A percentile compares a stretch with the other conserved stretches of the same genome.
These are phyloP conservation scores for Leucocoprinus sp. DNA, from an alignment of 768 basidiomycete genomes.

Conservation along the genomic window DNA sequence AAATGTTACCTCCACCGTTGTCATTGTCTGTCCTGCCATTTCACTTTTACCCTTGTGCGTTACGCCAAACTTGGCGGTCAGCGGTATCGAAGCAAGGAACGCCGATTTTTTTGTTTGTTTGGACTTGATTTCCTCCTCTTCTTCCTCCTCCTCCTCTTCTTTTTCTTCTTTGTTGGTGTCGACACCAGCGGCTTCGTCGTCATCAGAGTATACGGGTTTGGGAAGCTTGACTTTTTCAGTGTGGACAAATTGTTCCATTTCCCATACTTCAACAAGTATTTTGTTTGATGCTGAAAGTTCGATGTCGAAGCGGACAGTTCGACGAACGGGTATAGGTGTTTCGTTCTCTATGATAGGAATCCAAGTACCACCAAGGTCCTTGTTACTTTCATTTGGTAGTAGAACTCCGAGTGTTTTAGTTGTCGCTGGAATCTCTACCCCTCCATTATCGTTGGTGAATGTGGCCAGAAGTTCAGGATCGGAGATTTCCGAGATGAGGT, in stretches of 20 bases:
- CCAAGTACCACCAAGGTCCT: slow-evolving; percentile 54
- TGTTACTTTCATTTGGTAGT: slow-evolving; percentile 44
- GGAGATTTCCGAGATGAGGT: slow-evolving; percentile 44
- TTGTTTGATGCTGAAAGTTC: slow-evolving; percentile 34
- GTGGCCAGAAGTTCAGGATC: slow-evolving; percentile 43
- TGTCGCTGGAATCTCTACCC: slow-evolving; percentile 44
- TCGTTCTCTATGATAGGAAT: slow-evolving; percentile 60
- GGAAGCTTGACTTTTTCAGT: slow-evolving; percentile 48
- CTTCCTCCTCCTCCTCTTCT: slow-evolving; percentile 41
- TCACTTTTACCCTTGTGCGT: slow-evolving; percentile 30
- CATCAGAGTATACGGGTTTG: slow-evolving; percentile 36
- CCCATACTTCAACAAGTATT: slow-evolving; percentile 71
- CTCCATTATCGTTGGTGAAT: slow-evolving; percentile 34
- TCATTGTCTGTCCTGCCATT: slow-evolving; percentile 38
- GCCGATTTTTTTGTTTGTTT: slow-evolving; percentile 48
- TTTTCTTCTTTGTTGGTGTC: slow-evolving; percentile 52
- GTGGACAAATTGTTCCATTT: slow-evolving; percentile 60
- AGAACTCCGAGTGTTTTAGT: slow-evolving; percentile 57
- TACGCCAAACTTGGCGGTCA: slow-evolving; percentile 34
- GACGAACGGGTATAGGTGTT: slow-evolving; percentile 61
- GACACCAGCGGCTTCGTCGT: slow-evolving; percentile 22
- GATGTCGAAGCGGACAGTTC: slow-evolving; percentile 52
- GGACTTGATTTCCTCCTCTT: slow-evolving; percentile 58
- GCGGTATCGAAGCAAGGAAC: slow-evolving; percentile 36
- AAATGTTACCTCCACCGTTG: slow-evolving; percentile 41